A percentile compares a stretch with the other conserved stretches of the same genome.
Evolutionary conservation across 2,329 filamentous ascomycete species (phyloP).

Genomic region (Trichophyton verrucosum): DNA sequence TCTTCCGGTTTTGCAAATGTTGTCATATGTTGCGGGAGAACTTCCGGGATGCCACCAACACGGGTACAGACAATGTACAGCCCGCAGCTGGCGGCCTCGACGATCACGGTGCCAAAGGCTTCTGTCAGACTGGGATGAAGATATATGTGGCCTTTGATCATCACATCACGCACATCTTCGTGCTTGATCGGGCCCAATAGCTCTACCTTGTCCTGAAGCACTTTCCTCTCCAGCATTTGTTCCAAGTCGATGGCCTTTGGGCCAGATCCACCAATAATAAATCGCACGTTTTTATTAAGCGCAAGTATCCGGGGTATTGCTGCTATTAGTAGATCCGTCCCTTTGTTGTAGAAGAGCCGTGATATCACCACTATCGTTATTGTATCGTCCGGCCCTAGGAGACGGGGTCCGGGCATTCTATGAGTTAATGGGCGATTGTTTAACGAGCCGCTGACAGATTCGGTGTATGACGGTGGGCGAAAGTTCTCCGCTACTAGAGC

Average conservation of each 20-base stretch:
- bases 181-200: constrained; percentile 86
- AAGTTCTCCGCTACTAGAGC: constrained; percentile 97
- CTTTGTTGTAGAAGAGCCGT: constrained; percentile 96
- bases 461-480: constrained; percentile 51
- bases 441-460: constrained; percentile 19
- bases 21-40: constrained; percentile 91
- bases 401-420: constrained; percentile 43
- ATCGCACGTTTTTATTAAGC: constrained; percentile 81
- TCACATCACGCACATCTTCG: constrained; percentile 92
- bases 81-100: constrained; percentile 91
- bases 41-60: constrained; percentile 92
- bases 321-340: constrained; percentile 90
- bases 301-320: constrained; percentile 87
- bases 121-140: constrained; percentile 90
- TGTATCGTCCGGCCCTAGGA: constrained; percentile 65
- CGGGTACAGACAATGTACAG: constrained; percentile 94
- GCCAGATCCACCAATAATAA: constrained; percentile 90
- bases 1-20: constrained; percentile 95
- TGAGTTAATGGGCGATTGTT: constrained; percentile 18
- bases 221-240: constrained; percentile 93
- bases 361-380: constrained; percentile 97
- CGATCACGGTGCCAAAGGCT: constrained; percentile 94
- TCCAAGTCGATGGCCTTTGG: constrained; percentile 96
- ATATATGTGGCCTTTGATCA: constrained; percentile 94
- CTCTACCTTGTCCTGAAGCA: constrained; percentile 84